These are phyloP conservation scores for Nitzschia putrida DNA, from an alignment of 108 stramenopile genomes.

Conservation along the genomic window DNA sequence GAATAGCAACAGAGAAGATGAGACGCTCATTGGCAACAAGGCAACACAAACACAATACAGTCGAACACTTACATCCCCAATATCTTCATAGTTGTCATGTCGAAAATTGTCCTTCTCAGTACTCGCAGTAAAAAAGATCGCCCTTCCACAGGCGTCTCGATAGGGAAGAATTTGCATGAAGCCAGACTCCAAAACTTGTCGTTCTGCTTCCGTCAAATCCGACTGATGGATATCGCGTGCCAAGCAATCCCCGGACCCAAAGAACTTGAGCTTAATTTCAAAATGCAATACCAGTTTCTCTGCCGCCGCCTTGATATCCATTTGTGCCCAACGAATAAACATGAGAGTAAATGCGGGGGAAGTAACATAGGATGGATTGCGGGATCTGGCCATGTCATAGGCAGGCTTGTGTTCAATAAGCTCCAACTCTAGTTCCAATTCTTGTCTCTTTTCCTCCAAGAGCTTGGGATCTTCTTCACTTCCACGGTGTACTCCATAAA, in stretches of 20 bases:
- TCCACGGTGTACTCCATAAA: background rate
- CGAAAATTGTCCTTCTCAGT: too few relatives aligned
- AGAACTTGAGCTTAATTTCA: slow-evolving; percentile 21
- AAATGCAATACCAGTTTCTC: slow-evolving; percentile 20
- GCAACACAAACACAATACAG: too few relatives aligned
- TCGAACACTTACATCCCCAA: too few relatives aligned
- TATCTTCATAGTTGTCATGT: too few relatives aligned
- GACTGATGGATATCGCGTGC: slow-evolving; percentile 4
- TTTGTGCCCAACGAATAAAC: slow-evolving; percentile 24
- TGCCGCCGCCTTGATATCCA: slow-evolving; percentile 23
- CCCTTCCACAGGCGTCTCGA: slow-evolving; percentile 14
- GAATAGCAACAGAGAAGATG: too few relatives aligned
- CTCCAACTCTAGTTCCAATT: background rate
- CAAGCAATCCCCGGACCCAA: slow-evolving; percentile 19
- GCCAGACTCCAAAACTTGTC: slow-evolving; percentile 8
- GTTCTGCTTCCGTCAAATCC: slow-evolving; percentile 5
- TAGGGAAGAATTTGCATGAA: slow-evolving; percentile 13
- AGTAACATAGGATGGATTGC: slow-evolving; percentile 24
- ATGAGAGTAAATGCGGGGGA: slow-evolving; percentile 22
- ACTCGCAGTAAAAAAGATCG: background rate
- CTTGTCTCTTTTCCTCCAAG: background rate
- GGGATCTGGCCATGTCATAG: slow-evolving; percentile 6
- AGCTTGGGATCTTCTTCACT: background rate
- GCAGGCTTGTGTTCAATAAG: slow-evolving; percentile 1
- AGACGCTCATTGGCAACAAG: too few relatives aligned